Percentiles rank a stretch among this genome's conserved stretches.
Conservation (phyloP, 345 rosid species). For the Draba incana region DNA sequence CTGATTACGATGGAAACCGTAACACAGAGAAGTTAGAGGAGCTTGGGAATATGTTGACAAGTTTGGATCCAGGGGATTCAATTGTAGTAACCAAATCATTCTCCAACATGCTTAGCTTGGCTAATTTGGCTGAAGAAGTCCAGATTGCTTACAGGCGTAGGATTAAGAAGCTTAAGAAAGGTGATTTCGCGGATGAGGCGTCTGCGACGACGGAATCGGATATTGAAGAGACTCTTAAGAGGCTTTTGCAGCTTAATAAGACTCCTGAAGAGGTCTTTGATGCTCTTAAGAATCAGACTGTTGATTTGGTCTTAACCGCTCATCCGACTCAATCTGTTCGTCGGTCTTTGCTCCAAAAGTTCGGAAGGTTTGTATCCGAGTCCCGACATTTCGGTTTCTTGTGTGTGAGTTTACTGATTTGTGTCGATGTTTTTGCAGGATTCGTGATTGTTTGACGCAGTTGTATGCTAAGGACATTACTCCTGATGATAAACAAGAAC, state of each 20-base stretch:
- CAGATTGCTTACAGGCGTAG: constrained; percentile 90
- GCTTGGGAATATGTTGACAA: constrained; percentile 80
- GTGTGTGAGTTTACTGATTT: constrained; percentile 6
- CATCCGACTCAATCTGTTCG: constrained; percentile 99
- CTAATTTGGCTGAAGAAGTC: constrained; percentile 96
- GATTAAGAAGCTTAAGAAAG: constrained; percentile 75
- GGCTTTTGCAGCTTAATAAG: constrained; percentile 80
- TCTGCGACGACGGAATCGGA: constrained; percentile 88
- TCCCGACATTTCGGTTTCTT: neutral
- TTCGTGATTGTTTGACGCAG: constrained; percentile 84
- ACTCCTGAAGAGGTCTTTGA: constrained; percentile 90
- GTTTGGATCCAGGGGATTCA: constrained; percentile 93
- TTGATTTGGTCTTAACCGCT: constrained; percentile 95
- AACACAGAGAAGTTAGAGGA: constrained; percentile 74
- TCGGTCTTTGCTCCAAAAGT: constrained; percentile 94
- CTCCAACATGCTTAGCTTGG: constrained; percentile 95
- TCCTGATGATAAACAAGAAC: constrained; percentile 98
- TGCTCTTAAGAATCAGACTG: constrained; percentile 95
- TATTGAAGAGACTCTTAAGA: constrained; percentile 91
- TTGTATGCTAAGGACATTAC: constrained; percentile 92
- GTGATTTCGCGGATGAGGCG: constrained; percentile 84
- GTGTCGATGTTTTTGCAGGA: constrained; percentile 50
- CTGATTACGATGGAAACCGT: constrained; percentile 87
- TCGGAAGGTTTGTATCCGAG: constrained; percentile 63
- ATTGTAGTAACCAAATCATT: constrained; percentile 88